Base-by-base conservation (phyloP, 257 asterid species). In the Capsicum pubescens region DNA sequence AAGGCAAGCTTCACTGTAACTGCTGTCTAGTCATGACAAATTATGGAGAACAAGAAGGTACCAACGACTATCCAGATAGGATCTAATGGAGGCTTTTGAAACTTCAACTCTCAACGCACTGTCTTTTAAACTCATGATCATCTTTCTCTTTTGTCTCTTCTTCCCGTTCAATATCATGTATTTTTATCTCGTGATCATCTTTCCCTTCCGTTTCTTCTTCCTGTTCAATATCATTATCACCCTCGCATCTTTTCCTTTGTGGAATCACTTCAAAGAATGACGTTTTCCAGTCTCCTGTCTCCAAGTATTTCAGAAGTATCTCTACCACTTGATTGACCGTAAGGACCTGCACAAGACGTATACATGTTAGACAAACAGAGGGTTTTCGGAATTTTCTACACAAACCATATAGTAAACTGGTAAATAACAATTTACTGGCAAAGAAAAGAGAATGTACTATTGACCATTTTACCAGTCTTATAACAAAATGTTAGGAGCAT, bases 291-390 rank as follows among this genome's bases (percentile, higher is more conserved):
- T 93, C 95, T 88, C 87, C 89, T 46, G 92, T 87, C 89, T 93
- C 98, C 91, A 93, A 67, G 90, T 86, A 96, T 88, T 91, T 94
- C 86, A 94, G 94, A 60, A 96, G 86, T 89, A 96, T 94, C 91
- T 94, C 98, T 19, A 92, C 90, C 68, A 94, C 98, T 91, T 94
- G 98, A 90, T 96, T 96, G 86, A 96, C 98, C 0, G 99, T 94
- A 81, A 96, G 97, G 83, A 96, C 98, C 99, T 96, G 89, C 58
- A 84, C 39, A 63, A 54, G 26, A 77, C 79, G 35, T 74, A 70
- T 17, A 67, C 54, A 74, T 83, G 66, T 77, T 15, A 77, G 50
- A 76, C 63, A 74, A 19, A 19, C 8, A 8, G 63, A 26, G 42
- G 39, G 44, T 19, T 74, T 50, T 74, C 81, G 50, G 16, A 74